phyloP scores from a whole-genome alignment of 164 flowering plant genomes.

The Chimonanthus praecox region DNA sequence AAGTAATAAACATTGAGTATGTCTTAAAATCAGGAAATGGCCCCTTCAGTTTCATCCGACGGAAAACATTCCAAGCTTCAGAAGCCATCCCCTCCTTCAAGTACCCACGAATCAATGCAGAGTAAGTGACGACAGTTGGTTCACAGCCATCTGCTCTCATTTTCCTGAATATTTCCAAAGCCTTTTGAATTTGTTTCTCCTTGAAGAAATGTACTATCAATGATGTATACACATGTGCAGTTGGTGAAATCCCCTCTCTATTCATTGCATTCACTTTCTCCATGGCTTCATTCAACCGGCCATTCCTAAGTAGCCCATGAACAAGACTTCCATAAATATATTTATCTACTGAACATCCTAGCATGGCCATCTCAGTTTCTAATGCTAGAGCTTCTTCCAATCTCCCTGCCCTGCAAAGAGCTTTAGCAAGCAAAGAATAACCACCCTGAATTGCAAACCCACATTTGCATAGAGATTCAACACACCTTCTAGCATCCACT shows the following conservation, averaged over 20 bases:
- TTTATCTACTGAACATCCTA: constrained; percentile 31
- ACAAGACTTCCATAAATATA: constrained; percentile 68
- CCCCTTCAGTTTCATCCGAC: constrained; percentile 48
- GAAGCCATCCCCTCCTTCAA: constrained; percentile 40
- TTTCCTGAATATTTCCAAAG: constrained; percentile 40
- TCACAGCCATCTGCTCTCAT: constrained; percentile 58
- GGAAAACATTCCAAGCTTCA: constrained; percentile 68
- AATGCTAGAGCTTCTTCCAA: constrained; percentile 57
- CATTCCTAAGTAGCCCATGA: constrained; percentile 51
- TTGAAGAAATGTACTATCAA: constrained; percentile 55
- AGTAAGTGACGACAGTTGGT: constrained; percentile 70
- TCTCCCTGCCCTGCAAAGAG: constrained; percentile 71
- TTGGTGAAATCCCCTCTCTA: constrained; percentile 45
- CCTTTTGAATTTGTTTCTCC: constrained; percentile 47
- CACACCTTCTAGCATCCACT: constrained; percentile 47
- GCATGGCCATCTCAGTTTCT: constrained; percentile 33
- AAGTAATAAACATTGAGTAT: constrained; percentile 62
- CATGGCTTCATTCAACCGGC: constrained; percentile 54
- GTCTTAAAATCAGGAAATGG: constrained; percentile 81
- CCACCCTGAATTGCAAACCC: constrained; percentile 51
- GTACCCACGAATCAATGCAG: constrained; percentile 63
- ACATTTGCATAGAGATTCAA: constrained; percentile 30
- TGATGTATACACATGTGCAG: constrained; percentile 78
- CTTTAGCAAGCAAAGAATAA: constrained; percentile 59
- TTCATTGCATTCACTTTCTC: constrained; percentile 62